A percentile compares a stretch with the other conserved stretches of the same genome.
Conservation (phyloP, 1,139 yeast genomes). For the Candida albicans region DNA sequence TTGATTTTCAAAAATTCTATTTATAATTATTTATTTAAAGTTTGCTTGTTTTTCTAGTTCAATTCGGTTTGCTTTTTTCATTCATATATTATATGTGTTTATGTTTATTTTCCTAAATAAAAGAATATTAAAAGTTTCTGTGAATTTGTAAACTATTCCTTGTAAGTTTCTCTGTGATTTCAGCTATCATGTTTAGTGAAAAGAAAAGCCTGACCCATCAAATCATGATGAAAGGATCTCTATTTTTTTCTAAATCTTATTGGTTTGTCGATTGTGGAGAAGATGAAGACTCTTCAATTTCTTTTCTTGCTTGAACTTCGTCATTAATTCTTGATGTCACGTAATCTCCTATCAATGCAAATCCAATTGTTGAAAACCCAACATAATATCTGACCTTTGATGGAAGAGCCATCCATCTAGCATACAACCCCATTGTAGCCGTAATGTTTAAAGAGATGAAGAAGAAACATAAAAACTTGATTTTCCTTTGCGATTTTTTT, state of each 20-base stretch:
- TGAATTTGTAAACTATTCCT: no score
- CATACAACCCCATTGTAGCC: constrained; percentile 36
- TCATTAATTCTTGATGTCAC: constrained; percentile 48
- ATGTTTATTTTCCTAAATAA: no score
- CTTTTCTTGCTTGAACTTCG: constrained; percentile 30
- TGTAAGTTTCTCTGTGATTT: no score
- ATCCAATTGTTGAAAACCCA: constrained; percentile 52
- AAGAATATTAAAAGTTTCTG: no score
- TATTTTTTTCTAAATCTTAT: constrained; percentile 1
- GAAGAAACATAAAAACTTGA: neutral
- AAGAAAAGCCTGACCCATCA: no score
- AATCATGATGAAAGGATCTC: neutral
- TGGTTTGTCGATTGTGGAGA: neutral
- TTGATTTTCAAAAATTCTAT: neutral
- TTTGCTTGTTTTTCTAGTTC: neutral
- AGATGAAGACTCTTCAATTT: constrained; percentile 3
- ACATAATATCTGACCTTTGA: constrained; percentile 51
- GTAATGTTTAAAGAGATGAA: neutral
- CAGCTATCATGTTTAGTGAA: no score
- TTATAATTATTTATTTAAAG: neutral
- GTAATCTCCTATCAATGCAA: constrained; percentile 54
- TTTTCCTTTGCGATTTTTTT: neutral
- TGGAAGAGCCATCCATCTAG: constrained; percentile 53
- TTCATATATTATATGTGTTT: no score
- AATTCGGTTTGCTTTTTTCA: neutral